Conservation (phyloP, 148 eudicot species). For the Rheum nobile region DNA sequence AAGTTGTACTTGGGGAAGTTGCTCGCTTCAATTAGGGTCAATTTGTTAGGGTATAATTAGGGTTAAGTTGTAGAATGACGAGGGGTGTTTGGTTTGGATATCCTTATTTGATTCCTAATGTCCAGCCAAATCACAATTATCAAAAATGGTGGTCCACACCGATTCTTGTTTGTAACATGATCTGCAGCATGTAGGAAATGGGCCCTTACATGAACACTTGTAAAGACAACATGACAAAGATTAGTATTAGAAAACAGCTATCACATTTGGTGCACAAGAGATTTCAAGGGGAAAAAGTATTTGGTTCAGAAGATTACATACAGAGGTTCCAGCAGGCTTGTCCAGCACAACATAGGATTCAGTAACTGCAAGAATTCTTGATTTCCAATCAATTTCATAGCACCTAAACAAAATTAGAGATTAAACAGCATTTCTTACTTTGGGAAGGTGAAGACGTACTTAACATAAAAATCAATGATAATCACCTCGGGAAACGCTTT, state of each 20-base stretch:
- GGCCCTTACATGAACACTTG: not conserved
- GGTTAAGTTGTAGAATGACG: not conserved
- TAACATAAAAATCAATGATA: not conserved
- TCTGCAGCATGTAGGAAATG: not conserved
- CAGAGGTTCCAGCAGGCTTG: slow-evolving; percentile 97
- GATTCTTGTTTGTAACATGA: not conserved
- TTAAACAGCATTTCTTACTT: not conserved
- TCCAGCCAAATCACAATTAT: not conserved
- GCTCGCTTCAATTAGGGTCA: not conserved
- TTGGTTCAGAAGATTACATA: slow-evolving; percentile 26
- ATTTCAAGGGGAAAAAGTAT: not conserved
- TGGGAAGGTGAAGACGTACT: not conserved
- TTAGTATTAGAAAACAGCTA: not conserved
- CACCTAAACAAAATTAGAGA: slow-evolving; percentile 41
- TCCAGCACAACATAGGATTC: slow-evolving; percentile 83
- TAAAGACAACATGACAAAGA: not conserved
- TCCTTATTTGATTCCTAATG: not conserved
- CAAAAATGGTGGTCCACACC: not conserved
- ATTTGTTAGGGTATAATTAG: not conserved
- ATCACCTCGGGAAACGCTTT: slow-evolving; percentile 87
- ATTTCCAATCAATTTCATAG: slow-evolving; percentile 93
- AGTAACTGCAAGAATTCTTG: slow-evolving; percentile 72
- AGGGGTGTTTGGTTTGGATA: not conserved
- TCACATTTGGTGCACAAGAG: not conserved
- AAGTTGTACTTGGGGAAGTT: not conserved